Evolutionary conservation across 345 rosid genomes (phyloP), one percentile per base, ranked within the genome.

Genomic region (Citrus reticulata): DNA sequence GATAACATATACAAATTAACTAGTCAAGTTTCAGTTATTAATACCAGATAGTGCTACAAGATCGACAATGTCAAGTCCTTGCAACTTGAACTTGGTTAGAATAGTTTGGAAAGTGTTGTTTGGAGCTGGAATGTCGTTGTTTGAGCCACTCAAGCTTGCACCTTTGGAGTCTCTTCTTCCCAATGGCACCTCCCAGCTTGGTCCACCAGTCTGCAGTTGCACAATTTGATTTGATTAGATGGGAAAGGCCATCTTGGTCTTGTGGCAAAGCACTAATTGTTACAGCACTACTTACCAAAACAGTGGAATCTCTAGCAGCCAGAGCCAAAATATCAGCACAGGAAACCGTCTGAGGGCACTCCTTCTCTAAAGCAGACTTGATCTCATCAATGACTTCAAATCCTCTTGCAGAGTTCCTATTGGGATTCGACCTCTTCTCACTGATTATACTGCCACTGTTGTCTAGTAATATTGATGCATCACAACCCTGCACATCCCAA

Each of bases 231-330:
- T n/a, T 73, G 57, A 8, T 74, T 51, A 69, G 61, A 40, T 19
- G 11, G 30, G 13, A 29, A 35, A 58, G 16, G 35, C 30, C 40
- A 80, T 27, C 70, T 35, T 39, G 40, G 46, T 54, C 20, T 29
- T 30, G 14, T 34, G 42, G 22, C 63, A 63, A 57, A 32, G 27
- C 46, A 14, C 46, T n/a, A 27, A 68, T 30, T 39, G 17, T 60
- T 2, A 57, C 5, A 35, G 25, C 22, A 66, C 70, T 20, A 80
- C 90, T 89, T 80, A 92, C 98, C 34, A 95, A 90, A 86, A 89
- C 89, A 46, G 99, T 90, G 59, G 99, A 92, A 82, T 95, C 98
- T 89, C 99, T 91, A 67, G 98, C 98, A 62, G 91, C 93, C 70
- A 95, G 80, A 60, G 95, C 86, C 78, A 95, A 20, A 29, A 87